A percentile compares a stretch with the other conserved stretches of the same genome.
phyloP scores from a whole-genome alignment of 208 protist genomes.

The Trypanosoma grayi region DNA sequence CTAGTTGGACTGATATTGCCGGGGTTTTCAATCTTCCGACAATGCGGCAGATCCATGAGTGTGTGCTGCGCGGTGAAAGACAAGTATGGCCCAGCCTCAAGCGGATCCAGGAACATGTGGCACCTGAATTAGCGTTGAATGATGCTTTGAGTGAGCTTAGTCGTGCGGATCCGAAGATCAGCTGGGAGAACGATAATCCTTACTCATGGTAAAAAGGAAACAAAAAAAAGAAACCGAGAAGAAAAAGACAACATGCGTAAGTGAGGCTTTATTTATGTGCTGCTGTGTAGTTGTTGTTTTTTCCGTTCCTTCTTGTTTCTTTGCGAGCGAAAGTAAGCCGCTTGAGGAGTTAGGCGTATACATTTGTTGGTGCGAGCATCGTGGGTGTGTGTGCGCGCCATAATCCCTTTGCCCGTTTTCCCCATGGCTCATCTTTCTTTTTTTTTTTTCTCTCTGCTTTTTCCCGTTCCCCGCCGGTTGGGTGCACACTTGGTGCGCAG shows the following conservation, averaged over 20 bases:
- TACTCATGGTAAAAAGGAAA: slow-evolving; percentile 1
- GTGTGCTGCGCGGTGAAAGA: slow-evolving; percentile 33
- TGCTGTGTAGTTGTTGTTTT: no score
- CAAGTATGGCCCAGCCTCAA: slow-evolving; percentile 43
- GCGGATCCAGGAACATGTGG: slow-evolving; percentile 36
- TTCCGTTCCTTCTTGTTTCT: no score
- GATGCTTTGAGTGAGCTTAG: slow-evolving; percentile 31
- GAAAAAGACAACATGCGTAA: not conserved
- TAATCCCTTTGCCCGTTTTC: no score
- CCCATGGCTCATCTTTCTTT: no score
- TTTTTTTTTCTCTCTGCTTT: no score
- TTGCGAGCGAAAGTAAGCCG: no score
- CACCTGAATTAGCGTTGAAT: slow-evolving; percentile 34
- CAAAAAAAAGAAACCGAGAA: not conserved
- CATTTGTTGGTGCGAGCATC: no score
- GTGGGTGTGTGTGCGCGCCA: no score
- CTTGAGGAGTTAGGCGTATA: no score
- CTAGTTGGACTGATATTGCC: slow-evolving; percentile 12
- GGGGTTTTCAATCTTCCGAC: slow-evolving; percentile 21
- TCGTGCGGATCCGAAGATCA: not conserved
- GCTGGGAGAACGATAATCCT: slow-evolving; percentile 1
- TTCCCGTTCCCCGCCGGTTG: no score
- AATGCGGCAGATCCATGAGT: slow-evolving; percentile 13
- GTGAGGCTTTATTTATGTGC: no score
- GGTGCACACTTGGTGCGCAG: not conserved